These are phyloP conservation scores for Cryphonectria nitschkei DNA, from an alignment of 2,329 filamentous ascomycete genomes.

Conservation along the genomic window DNA sequence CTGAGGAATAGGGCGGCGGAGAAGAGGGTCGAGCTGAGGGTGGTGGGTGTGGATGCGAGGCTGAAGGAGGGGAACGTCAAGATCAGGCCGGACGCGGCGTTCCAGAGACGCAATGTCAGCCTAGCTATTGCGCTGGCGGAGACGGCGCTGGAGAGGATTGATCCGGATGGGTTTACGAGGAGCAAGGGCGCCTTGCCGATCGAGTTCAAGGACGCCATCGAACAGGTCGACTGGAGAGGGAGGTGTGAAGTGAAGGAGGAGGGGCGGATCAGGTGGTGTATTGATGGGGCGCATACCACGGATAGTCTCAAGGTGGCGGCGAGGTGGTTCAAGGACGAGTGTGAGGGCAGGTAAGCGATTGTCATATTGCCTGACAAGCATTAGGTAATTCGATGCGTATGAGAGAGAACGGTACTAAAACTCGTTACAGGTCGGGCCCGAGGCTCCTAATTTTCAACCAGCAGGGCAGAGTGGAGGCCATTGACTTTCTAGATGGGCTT, in stretches of 20 bases:
- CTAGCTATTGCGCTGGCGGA: constrained; percentile 56
- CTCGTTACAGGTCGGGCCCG: constrained; percentile 40
- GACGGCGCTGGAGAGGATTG: constrained; percentile 50
- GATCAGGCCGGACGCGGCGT: constrained; percentile 56
- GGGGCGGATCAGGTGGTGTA: constrained; percentile 72
- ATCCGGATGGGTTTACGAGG: constrained; percentile 36
- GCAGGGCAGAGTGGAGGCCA: constrained; percentile 59
- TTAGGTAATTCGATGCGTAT: background rate
- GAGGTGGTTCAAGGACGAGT: constrained; percentile 74
- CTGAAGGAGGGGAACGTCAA: constrained; percentile 38
- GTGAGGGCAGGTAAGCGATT: background rate
- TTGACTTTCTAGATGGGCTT: constrained; percentile 57
- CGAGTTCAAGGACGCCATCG: constrained; percentile 73
- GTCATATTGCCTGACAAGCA: background rate
- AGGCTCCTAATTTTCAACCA: constrained; percentile 87
- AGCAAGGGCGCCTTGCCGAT: constrained; percentile 51
- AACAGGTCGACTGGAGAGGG: constrained; percentile 76
- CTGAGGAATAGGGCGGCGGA: constrained; percentile 60
- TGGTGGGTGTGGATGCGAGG: constrained; percentile 51
- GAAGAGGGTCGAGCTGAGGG: constrained; percentile 51
- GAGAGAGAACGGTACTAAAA: background rate
- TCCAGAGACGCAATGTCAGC: constrained; percentile 61
- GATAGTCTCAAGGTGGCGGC: constrained; percentile 85
- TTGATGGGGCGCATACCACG: constrained; percentile 91
- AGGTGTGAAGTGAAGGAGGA: constrained; percentile 69